Evolutionary conservation across 345 rosid genomes (phyloP).

Genomic region (Eucalyptus pauciflora): DNA sequence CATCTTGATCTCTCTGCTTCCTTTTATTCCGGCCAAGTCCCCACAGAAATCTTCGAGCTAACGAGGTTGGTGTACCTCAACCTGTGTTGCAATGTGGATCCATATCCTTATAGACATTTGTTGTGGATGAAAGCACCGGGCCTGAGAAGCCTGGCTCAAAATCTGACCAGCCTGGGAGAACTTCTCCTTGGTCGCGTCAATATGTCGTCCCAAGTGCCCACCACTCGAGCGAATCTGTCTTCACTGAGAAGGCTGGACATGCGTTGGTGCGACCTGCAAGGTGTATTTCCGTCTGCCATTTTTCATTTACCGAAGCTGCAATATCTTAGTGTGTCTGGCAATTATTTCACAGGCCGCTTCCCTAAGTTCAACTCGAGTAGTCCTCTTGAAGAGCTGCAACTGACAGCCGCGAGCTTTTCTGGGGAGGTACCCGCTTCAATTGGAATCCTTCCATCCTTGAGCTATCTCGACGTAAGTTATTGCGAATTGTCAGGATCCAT

Average conservation of each 20-base stretch:
- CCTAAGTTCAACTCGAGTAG: not conserved
- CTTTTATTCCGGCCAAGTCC: not conserved
- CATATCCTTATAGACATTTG: rapidly evolving
- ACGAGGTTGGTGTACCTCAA: not conserved
- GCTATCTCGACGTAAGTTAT: not conserved
- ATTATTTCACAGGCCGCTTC: not conserved
- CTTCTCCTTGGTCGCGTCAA: not conserved
- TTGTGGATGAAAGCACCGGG: not conserved
- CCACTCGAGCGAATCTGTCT: not conserved
- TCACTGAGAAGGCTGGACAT: not conserved
- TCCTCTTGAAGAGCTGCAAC: not conserved
- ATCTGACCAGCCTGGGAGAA: not conserved
- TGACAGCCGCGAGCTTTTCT: not conserved
- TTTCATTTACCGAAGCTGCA: not conserved
- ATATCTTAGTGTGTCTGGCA: rapidly evolving
- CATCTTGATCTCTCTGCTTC: not conserved
- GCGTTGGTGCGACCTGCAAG: not conserved
- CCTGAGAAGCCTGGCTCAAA: not conserved
- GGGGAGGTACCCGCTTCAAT: not conserved
- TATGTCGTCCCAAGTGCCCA: not conserved
- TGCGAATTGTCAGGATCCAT: not conserved
- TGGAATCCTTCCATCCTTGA: not conserved
- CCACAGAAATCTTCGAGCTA: not conserved
- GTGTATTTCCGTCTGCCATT: not conserved
- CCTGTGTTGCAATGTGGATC: not conserved